Conservation (phyloP, 1,284 basidiomycete genomes). For the Trichosporon inkin region DNA sequence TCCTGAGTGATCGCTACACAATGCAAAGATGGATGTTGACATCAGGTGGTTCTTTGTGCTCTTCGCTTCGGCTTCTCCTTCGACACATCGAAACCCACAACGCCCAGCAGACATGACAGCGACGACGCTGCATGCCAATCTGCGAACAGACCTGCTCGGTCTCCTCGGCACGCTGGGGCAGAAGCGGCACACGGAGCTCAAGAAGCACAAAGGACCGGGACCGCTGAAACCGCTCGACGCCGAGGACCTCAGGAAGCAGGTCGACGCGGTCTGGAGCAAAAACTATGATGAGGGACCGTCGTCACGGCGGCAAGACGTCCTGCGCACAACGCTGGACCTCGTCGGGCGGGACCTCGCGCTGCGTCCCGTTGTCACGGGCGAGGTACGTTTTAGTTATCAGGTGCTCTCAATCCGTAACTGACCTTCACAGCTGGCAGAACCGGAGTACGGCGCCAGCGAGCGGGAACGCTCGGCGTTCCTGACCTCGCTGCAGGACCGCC, state of each 20-base stretch:
- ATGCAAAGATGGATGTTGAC: neutral
- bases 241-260: neutral
- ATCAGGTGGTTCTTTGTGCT: neutral
- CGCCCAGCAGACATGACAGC: neutral
- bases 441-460: constrained; percentile 17
- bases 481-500: constrained; percentile 32
- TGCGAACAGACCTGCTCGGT: constrained; percentile 5
- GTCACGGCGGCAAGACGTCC: constrained; percentile 22
- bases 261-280: constrained; percentile 8
- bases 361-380: constrained; percentile 25
- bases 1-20: neutral
- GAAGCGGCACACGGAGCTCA: constrained; percentile 4
- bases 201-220: neutral
- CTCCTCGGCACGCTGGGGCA: neutral
- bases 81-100: neutral
- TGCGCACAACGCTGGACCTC: constrained; percentile 35
- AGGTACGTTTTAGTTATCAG: constrained; percentile 26
- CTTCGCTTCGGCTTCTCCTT: neutral
- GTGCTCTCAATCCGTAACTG: neutral
- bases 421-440: constrained; percentile 28
- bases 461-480: constrained; percentile 29
- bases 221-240: constrained; percentile 10
- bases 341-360: constrained; percentile 39
- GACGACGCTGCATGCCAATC: constrained; percentile 9
- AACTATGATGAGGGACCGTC: constrained; percentile 4